Conservation (phyloP, 371 early-diverging fungal species). For the Mucor mucedo region DNA sequence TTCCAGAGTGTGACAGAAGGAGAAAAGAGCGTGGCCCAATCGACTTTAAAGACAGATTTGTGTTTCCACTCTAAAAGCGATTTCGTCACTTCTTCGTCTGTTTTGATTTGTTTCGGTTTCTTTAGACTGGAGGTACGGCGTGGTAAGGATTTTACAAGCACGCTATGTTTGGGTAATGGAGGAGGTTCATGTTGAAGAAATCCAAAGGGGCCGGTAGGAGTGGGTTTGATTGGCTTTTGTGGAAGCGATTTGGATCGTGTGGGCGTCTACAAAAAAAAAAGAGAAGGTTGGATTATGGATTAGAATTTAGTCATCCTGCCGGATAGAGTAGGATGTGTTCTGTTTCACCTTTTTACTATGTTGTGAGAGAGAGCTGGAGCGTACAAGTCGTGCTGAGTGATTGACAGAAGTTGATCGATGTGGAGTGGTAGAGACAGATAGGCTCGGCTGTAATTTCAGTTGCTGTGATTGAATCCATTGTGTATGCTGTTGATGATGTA, state of each 20-base stretch:
- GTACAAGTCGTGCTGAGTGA: background rate
- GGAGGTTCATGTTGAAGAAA: conserved; percentile 4
- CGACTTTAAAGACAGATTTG: conserved; percentile 27
- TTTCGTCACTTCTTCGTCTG: conserved; percentile 23
- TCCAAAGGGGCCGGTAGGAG: conserved; percentile 5
- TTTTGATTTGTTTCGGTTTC: background rate
- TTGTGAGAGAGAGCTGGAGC: conserved; percentile 21
- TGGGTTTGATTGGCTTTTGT: conserved; percentile 1
- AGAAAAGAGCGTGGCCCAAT: conserved; percentile 25
- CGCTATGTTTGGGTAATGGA: background rate
- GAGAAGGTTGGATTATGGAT: background rate
- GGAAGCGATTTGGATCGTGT: conserved; percentile 22
- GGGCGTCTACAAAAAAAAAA: conserved; percentile 1
- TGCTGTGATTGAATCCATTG: background rate
- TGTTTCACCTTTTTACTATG: conserved; percentile 7
- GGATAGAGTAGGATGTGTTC: too few species aligned
- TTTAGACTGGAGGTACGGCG: conserved; percentile 22
- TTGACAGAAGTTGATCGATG: conserved; percentile 7
- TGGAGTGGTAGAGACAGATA: background rate
- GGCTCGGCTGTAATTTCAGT: background rate
- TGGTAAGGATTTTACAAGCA: conserved; percentile 12
- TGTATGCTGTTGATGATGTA: conserved; percentile 14
- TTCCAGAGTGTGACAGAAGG: conserved; percentile 19
- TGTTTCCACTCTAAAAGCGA: conserved; percentile 39
- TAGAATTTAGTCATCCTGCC: background rate